A percentile compares a stretch with the other conserved stretches of the same genome.
Conservation (phyloP, 139 green algal genomes). For the Chlamydomonas sp. region DNA sequence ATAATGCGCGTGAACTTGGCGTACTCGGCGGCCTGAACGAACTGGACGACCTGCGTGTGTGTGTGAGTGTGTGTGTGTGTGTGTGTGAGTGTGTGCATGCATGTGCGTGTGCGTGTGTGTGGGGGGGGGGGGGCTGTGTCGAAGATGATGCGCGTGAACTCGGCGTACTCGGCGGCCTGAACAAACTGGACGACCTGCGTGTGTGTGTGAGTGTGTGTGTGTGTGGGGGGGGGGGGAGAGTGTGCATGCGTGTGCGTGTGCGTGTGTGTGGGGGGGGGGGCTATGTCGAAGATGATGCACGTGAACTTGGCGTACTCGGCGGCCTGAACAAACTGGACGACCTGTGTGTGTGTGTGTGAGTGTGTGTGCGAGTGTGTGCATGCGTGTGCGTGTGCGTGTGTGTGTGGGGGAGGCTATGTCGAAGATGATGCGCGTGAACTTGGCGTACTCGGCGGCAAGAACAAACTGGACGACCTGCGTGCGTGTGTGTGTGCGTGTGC, state of each 20-base stretch:
- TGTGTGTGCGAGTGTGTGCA: no score
- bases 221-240: no score
- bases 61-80: no score
- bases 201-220: no score
- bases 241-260: no score
- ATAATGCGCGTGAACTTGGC: constrained; percentile 90
- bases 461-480: constrained; percentile 88
- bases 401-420: constrained; percentile 96
- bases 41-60: constrained; percentile 86
- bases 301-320: no score
- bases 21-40: constrained; percentile 86
- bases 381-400: no score
- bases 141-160: constrained; percentile 94
- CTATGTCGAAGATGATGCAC: no score
- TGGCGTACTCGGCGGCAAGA: constrained; percentile 76
- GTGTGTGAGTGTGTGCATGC: no score
- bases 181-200: constrained; percentile 89
- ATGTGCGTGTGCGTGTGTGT: no score
- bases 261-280: no score
- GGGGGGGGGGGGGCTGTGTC: constrained; percentile 95
- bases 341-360: neutral
- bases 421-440: constrained; percentile 95
- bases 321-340: no score
- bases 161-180: constrained; percentile 76
- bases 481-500: neutral